Conservation (phyloP, 345 rosid species). For the Hypericum perforatum region DNA sequence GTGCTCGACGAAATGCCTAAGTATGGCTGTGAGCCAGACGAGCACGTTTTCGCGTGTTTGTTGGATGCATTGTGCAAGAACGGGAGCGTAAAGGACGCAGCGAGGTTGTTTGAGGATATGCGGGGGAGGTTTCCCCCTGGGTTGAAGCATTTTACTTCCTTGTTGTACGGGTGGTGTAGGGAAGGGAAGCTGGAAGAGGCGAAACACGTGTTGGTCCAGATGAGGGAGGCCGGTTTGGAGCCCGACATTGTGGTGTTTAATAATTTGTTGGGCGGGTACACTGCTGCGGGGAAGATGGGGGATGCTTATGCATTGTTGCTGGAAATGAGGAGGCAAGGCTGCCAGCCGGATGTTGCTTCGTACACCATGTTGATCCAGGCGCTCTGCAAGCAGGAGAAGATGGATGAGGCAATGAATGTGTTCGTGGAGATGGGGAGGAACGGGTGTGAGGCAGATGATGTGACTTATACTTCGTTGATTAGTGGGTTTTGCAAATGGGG, state of each 20-base stretch:
- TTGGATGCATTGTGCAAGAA: conserved; percentile 80
- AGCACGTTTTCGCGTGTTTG: conserved; percentile 61
- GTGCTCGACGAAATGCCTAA: conserved; percentile 91
- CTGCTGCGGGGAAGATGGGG: conserved; percentile 48
- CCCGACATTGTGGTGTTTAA: conserved; percentile 74
- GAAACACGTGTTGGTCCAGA: conserved; percentile 66
- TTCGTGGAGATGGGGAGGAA: conserved; percentile 68
- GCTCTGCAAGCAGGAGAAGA: conserved; percentile 50
- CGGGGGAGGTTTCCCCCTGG: conserved; percentile 40
- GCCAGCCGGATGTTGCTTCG: conserved; percentile 50
- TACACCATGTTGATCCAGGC: conserved; percentile 73
- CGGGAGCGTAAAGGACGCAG: conserved; percentile 76
- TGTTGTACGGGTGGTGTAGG: conserved; percentile 88
- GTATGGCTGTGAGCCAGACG: conserved; percentile 74
- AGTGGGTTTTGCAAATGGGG: conserved; percentile 78
- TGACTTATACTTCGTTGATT: conserved; percentile 59
- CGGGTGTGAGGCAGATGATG: conserved; percentile 63
- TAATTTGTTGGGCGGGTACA: conserved; percentile 60
- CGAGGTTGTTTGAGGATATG: conserved; percentile 73
- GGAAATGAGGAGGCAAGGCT: conserved; percentile 66
- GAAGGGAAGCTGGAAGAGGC: conserved; percentile 91
- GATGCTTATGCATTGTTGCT: conserved; percentile 69
- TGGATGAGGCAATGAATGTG: conserved; percentile 64
- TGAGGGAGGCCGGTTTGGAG: conserved; percentile 74
- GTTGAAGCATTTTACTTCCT: conserved; percentile 52